Base-by-base conservation (phyloP, 2,329 filamentous ascomycete species). In the Xylaria polymorpha region DNA sequence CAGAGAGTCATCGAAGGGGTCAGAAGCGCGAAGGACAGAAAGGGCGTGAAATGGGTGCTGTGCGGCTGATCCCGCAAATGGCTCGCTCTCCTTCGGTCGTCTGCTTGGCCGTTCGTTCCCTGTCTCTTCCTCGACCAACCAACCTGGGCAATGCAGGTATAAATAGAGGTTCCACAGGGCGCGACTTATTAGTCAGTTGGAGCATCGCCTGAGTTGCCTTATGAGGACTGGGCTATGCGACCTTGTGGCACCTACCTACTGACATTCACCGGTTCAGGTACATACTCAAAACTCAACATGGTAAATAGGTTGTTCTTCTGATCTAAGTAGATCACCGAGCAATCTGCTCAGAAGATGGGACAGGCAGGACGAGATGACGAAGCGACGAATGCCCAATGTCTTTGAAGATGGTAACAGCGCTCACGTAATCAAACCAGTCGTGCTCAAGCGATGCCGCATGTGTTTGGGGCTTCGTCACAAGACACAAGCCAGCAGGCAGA, bases 21-120 rank as follows among this genome's bases (percentile, higher is more conserved):
- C 76, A 77, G 73, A 69, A 76, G 73, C 57, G 64, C 61, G 70
- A 57, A 35, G 51, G 61, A 64, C 43, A 66, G 67, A 61, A 65
- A 70, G 64, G 64, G 64, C 43, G 65, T 64, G 64, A 64, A 73
- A 68, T 64, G 69, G 65, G 70, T 73, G 73, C 64, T 72, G 73
- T 77, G 77, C 77, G 77, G 77, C 77, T 79, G 77, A 78, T 79
- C 74, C 76, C 74, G 75, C 70, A 46, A 46, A 32, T 44, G 25
- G 61, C 29, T 60, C 4, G 32, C 32, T 35, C 32, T 65, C 59
- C 37, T 60, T 66, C 53, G 67, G 66, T 74, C 71, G 73, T 72
- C 71, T 77, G 74, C 73, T 74, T 77, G 72, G 62, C 61, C 44
- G 58, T 64, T 66, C 44, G 58, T 64, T 66, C 69, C 64, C 66